Conservation (phyloP, 208 protist species). For the Ichthyophonus hoferi region DNA sequence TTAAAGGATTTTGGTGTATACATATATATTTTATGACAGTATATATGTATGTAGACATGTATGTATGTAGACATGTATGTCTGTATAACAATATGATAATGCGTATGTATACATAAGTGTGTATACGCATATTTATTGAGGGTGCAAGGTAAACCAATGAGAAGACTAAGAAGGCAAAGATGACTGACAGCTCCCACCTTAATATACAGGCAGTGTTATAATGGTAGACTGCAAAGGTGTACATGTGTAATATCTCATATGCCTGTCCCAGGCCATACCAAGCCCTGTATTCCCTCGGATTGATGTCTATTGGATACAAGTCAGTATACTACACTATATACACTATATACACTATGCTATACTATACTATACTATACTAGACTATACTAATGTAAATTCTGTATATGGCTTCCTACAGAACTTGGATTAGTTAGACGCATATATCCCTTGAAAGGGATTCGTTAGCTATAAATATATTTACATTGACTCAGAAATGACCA, state of each 20-base stretch:
- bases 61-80: not conserved
- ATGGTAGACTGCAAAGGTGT: conserved; percentile 88
- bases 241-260: conserved; percentile 89
- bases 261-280: conserved; percentile 94
- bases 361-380: too few species aligned
- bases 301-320: conserved; percentile 21
- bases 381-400: too few species aligned
- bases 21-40: too few species aligned
- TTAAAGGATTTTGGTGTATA: too few species aligned
- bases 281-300: conserved; percentile 82
- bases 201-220: conserved; percentile 83
- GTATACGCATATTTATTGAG: not conserved
- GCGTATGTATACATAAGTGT: not conserved
- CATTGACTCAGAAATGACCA: too few species aligned
- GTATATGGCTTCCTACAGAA: too few species aligned
- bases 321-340: not conserved
- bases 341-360: not conserved
- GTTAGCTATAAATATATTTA: too few species aligned
- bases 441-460: too few species aligned
- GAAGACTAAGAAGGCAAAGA: not conserved
- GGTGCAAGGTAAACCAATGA: not conserved
- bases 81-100: not conserved
- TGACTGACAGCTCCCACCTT: not conserved
- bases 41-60: not conserved
- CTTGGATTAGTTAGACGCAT: too few species aligned